Evolutionary conservation across 1,284 basidiomycete genomes (phyloP).

Genomic region (Fomitopsis palustris): DNA sequence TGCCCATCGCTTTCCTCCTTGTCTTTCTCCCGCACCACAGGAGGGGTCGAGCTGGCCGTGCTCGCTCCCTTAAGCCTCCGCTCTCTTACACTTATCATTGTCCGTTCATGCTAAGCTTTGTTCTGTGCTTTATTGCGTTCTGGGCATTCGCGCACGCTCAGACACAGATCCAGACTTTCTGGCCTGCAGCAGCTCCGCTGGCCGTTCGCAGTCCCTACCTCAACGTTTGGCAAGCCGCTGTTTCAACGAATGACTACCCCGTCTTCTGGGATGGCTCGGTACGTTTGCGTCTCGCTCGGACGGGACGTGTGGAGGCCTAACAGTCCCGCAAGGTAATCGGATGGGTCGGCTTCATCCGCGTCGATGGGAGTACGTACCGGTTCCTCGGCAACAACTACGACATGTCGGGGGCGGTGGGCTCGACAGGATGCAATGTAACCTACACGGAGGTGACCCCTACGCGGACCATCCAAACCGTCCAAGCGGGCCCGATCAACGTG

Average conservation of each 20-base stretch:
- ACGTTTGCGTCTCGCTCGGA: not conserved
- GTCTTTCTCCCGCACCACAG: not conserved
- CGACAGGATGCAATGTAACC: not conserved
- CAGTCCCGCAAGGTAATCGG: not conserved
- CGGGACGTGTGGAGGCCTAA: not conserved
- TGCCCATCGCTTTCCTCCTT: too few species aligned
- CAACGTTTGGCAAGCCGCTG: constrained; percentile 3
- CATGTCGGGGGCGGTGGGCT: not conserved
- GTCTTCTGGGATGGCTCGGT: not conserved
- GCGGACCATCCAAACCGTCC: constrained; percentile 10
- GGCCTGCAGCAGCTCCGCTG: constrained; percentile 4
- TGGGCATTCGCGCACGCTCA: not conserved
- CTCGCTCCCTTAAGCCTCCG: not conserved
- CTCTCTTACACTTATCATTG: not conserved
- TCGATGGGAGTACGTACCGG: constrained; percentile 1
- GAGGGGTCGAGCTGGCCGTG: not conserved
- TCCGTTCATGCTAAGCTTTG: not conserved
- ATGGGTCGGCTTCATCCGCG: not conserved
- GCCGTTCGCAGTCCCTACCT: constrained; percentile 9
- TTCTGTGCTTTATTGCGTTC: not conserved
- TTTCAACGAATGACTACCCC: not conserved
- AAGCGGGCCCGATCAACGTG: constrained; percentile 9
- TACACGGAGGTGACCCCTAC: constrained; percentile 9
- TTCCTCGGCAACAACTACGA: not conserved
- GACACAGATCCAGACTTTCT: constrained; percentile 1